Evolutionary conservation across 2,329 filamentous ascomycete genomes (phyloP), one percentile per base, ranked within the genome.

Genomic region (Phialophora verrucosa): DNA sequence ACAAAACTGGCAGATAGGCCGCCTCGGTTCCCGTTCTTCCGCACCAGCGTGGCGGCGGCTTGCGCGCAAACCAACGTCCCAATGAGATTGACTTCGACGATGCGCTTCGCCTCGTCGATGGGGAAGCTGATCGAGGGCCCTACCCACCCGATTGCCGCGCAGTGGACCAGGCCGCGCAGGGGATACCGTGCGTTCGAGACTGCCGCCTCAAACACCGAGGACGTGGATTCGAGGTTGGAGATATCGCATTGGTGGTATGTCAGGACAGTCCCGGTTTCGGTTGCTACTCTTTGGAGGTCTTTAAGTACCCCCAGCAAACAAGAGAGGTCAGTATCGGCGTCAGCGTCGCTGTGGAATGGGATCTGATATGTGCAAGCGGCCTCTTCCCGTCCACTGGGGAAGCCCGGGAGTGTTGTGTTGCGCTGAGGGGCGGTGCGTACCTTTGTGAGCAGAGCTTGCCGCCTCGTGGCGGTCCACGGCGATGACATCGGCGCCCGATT

Each of bases 61-160:
- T 65, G 50, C 3, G 58, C 58, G 76, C 86, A 89, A 71, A 90
- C 86, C 70, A 87, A 87, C 0, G 88, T 82, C 2, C 88, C 88
- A 56, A 81, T 83, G n/a, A 91, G 84, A 69, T 91, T 91, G 62
- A 90, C 82, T n/a, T 83, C 81, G 70, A 90, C 85, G 80, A 90
- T 86, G 20, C 79, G 78, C 35, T 82, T 76, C 47, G 88, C 79
- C 61, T 89, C 86, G 1, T 83, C 78, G 50, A 85, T 82, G 0
- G 83, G 84, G 1, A 88, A 71, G 4, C 88, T 84, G 0, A 90
- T 51, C 17, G 63, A 55, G 11, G 57, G 58, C 1, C 38, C 57
- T 7, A 47, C 27, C 25, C 50, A 35, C 14, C 32, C 32, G 51
- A 65, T 61, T 2, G 31, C 67, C 4, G 61, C 60, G 32, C 67